Evolutionary conservation across 73 alveolate genomes (phyloP).

Genomic region (Paramecium sexaurelia): DNA sequence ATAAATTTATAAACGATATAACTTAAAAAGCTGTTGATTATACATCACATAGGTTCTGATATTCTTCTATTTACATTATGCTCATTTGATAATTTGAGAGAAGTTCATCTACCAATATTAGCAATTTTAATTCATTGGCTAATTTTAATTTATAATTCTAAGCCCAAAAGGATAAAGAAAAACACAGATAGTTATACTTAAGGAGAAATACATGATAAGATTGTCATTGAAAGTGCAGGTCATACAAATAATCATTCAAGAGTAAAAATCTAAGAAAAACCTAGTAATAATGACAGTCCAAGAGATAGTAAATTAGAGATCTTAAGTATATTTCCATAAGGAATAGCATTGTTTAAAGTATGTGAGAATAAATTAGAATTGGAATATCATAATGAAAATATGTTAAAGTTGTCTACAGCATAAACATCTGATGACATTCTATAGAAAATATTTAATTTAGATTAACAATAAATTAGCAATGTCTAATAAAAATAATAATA

Average conservation of each 20-base stretch:
- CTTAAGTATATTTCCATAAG: constrained; percentile 12
- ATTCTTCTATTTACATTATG: not conserved
- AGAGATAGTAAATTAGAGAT: constrained; percentile 4
- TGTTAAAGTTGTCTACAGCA: not conserved
- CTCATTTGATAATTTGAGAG: not conserved
- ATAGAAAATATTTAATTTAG: not conserved
- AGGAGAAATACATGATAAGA: not conserved
- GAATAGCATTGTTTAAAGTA: not conserved
- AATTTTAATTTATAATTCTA: not conserved
- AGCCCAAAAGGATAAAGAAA: not conserved
- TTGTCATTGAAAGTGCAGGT: constrained; percentile 7
- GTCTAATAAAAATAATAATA: not conserved
- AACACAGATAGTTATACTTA: not conserved
- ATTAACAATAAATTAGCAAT: not conserved
- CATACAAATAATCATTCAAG: not conserved
- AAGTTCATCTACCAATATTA: not conserved
- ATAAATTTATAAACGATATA: not conserved
- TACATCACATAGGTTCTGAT: not conserved
- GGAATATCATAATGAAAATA: constrained; percentile 17
- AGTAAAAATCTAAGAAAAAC: not conserved
- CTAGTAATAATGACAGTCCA: constrained; percentile 12
- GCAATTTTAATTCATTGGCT: not conserved
- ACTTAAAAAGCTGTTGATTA: not conserved
- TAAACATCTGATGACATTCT: not conserved
- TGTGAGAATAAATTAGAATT: not conserved